A percentile compares a stretch with the other conserved stretches of the same genome.
phyloP scores from a whole-genome alignment of 805 yeast genomes.

The Metschnikowia amazonensis region DNA sequence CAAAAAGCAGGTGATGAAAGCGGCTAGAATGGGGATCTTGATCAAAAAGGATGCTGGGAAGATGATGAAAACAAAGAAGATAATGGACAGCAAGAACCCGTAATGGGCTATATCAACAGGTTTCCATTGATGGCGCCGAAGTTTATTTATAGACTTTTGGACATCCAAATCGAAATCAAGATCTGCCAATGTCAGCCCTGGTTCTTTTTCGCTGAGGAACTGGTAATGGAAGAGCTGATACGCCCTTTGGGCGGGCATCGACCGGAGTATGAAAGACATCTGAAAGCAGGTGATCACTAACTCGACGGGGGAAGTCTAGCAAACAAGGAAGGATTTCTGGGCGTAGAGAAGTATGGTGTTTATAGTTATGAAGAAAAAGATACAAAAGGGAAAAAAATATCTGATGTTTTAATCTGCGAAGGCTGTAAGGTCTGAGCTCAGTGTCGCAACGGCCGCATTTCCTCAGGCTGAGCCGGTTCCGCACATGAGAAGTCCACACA shows the following conservation, averaged over 20 bases:
- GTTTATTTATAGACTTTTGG: slow-evolving; percentile 34
- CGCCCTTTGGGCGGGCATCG: slow-evolving; percentile 32
- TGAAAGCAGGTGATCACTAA: not conserved
- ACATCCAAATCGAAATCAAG: slow-evolving; percentile 49
- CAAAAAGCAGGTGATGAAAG: slow-evolving; percentile 45
- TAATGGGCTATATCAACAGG: slow-evolving; percentile 50
- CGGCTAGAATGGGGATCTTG: slow-evolving; percentile 38
- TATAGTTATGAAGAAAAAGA: not conserved
- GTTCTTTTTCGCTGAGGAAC: slow-evolving; percentile 53
- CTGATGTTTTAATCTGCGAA: slow-evolving; percentile 1
- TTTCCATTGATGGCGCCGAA: slow-evolving; percentile 42
- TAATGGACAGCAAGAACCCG: slow-evolving; percentile 47
- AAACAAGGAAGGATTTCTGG: not conserved
- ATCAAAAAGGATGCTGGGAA: slow-evolving; percentile 51
- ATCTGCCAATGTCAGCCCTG: slow-evolving; percentile 47
- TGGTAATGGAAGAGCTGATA: slow-evolving; percentile 44
- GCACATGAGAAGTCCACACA: not conserved
- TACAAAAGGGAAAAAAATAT: not conserved
- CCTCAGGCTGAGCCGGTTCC: not conserved
- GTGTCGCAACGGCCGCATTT: not conserved
- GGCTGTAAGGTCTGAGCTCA: not conserved
- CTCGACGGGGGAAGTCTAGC: not conserved
- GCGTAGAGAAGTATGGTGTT: not conserved
- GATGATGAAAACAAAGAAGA: slow-evolving; percentile 54
- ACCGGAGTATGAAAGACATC: slow-evolving; percentile 19